Percentiles rank a stretch among this genome's conserved stretches.
Evolutionary conservation across 345 rosid species (phyloP).

Genomic region (Toxicodendron radicans): DNA sequence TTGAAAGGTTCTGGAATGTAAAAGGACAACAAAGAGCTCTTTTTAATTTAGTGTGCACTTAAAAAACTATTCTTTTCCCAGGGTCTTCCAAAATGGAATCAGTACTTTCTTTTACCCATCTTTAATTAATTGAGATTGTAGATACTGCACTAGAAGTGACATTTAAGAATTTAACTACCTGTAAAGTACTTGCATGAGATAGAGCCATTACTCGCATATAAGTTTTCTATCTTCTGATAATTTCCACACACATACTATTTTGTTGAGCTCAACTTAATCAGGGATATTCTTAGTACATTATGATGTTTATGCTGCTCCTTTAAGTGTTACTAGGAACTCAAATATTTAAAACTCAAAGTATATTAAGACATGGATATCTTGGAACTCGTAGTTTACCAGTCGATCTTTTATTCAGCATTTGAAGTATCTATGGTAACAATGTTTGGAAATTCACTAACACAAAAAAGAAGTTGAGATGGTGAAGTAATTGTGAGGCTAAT

Average conservation of each 20-base stretch:
- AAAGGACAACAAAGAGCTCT: no score
- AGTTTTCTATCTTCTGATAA: background rate
- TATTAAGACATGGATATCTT: background rate
- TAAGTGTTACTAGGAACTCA: background rate
- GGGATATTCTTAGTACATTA: no score
- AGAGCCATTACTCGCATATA: background rate
- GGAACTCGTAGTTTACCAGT: background rate
- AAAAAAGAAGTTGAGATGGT: background rate
- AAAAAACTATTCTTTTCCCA: no score
- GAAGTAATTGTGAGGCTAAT: background rate
- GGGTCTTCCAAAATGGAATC: no score
- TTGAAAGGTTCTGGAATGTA: no score
- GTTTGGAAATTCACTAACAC: background rate
- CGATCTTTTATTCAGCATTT: background rate
- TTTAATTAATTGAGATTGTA: background rate
- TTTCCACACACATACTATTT: background rate
- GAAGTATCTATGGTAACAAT: background rate
- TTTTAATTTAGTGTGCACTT: no score
- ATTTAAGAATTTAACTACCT: background rate
- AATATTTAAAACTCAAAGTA: no score
- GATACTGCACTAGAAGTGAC: background rate
- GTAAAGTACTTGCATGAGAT: background rate
- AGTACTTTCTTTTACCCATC: no score
- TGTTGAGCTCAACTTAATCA: background rate
- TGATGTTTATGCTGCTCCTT: background rate